A percentile compares a stretch with the other conserved stretches of the same genome.
phyloP scores from a whole-genome alignment of 208 protist genomes.

The Crithidia bombi region DNA sequence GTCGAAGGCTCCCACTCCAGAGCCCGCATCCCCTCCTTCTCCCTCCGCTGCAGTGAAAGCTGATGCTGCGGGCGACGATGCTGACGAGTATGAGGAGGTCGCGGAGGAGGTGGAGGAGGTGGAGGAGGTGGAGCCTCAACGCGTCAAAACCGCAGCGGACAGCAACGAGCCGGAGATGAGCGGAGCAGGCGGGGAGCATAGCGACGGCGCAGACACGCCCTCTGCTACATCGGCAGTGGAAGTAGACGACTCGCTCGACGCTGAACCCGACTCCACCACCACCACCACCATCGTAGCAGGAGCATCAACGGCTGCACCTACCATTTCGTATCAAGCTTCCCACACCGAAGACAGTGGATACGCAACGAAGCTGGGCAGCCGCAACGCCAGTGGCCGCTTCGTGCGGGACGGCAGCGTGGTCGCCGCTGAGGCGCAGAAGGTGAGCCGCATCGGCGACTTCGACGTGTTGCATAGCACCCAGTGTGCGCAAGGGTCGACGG shows the following conservation, averaged over 20 bases:
- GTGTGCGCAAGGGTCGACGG: constrained; percentile 1
- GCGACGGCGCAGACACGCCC: neutral
- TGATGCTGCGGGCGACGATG: constrained; percentile 17
- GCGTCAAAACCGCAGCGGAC: neutral
- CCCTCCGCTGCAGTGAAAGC: neutral
- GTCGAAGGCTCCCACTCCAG: neutral
- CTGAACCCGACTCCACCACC: neutral
- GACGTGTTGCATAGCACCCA: constrained; percentile 28
- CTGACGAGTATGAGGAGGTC: constrained; percentile 34
- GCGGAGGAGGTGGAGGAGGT: constrained; percentile 29
- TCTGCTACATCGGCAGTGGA: neutral
- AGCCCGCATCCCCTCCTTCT: neutral
- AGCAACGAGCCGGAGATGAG: neutral
- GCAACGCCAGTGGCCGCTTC: constrained; percentile 32
- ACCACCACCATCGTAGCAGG: neutral
- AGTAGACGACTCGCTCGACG: neutral
- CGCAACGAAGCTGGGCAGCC: constrained; percentile 23
- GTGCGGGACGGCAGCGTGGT: constrained; percentile 27
- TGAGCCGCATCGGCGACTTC: constrained; percentile 24
- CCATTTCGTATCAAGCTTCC: neutral
- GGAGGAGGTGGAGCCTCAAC: constrained; percentile 32
- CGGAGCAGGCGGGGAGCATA: neutral
- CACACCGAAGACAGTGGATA: constrained; percentile 14
- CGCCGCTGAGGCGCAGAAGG: constrained; percentile 28
- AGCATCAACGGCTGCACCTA: neutral